A percentile compares a stretch with the other conserved stretches of the same genome.
Evolutionary conservation across 768 basidiomycete species (phyloP).

Genomic region (Cyclocybe cylindracea): DNA sequence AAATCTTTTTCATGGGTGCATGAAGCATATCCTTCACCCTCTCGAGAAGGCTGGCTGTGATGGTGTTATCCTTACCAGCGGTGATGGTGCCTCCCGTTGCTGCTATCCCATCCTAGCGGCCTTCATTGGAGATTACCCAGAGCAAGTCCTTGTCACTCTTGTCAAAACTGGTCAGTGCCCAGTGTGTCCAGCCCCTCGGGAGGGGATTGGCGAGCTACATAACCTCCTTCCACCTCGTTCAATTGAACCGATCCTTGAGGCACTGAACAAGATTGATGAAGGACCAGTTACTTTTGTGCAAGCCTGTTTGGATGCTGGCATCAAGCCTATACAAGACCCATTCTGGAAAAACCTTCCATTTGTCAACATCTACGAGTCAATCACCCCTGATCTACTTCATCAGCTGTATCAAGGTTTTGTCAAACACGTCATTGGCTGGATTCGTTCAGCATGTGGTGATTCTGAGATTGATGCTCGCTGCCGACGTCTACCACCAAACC

Average conservation of each 20-base stretch:
- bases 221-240: conserved; percentile 4
- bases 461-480: conserved; percentile 39
- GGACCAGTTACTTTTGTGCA: conserved; percentile 11
- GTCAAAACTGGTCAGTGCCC: conserved; percentile 29
- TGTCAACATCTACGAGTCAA: conserved; percentile 36
- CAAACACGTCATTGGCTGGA: conserved; percentile 42
- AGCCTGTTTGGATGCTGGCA: conserved; percentile 16
- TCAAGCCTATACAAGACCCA: conserved; percentile 29
- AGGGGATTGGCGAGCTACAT: conserved; percentile 20
- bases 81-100: conserved; percentile 31
- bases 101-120: conserved; percentile 41
- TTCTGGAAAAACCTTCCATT: conserved; percentile 45
- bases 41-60: conserved; percentile 23
- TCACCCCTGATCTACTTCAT: conserved; percentile 50
- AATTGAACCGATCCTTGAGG: conserved; percentile 17
- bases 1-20: conserved; percentile 40
- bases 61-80: conserved; percentile 26
- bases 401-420: conserved; percentile 46
- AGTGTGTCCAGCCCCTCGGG: conserved; percentile 14
- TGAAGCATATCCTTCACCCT: conserved; percentile 26
- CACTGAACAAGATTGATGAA: conserved; percentile 22
- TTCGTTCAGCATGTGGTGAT: conserved; percentile 16
- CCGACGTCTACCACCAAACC: conserved; percentile 25
- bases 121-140: conserved; percentile 42
- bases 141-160: conserved; percentile 39